A percentile compares a stretch with the other conserved stretches of the same genome.
Evolutionary conservation across 139 green algal species (phyloP).

Genomic region (Closterium sp.): DNA sequence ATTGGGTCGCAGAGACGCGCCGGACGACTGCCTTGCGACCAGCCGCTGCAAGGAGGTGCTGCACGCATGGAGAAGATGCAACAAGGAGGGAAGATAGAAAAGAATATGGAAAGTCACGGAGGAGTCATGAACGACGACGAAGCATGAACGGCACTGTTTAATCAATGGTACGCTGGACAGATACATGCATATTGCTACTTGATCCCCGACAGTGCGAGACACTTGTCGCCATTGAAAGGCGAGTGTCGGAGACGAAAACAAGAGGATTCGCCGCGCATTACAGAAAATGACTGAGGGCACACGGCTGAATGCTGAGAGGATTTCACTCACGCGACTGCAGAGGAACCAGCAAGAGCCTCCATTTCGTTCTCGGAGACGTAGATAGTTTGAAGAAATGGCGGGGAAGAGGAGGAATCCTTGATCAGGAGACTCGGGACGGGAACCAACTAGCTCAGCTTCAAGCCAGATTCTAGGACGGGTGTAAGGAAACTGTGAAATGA

Average conservation of each 20-base stretch:
- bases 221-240: no score
- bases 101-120: background rate
- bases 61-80: background rate
- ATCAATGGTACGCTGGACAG: background rate
- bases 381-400: background rate
- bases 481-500: no score
- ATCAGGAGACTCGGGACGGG: background rate
- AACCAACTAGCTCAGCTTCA: no score
- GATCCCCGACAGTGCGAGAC: no score
- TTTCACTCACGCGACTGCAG: background rate
- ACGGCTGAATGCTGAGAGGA: background rate
- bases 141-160: background rate
- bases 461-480: no score
- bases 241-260: no score
- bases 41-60: background rate
- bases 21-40: background rate
- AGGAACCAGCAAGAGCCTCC: background rate
- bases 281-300: background rate
- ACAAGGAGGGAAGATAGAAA: no score
- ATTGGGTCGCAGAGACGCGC: background rate
- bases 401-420: background rate
- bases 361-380: background rate
- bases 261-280: background rate
- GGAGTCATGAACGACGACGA: no score
- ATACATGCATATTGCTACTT: no score